These are phyloP conservation scores for Strigomonas galati DNA, from an alignment of 208 protist species.

Conservation along the genomic window DNA sequence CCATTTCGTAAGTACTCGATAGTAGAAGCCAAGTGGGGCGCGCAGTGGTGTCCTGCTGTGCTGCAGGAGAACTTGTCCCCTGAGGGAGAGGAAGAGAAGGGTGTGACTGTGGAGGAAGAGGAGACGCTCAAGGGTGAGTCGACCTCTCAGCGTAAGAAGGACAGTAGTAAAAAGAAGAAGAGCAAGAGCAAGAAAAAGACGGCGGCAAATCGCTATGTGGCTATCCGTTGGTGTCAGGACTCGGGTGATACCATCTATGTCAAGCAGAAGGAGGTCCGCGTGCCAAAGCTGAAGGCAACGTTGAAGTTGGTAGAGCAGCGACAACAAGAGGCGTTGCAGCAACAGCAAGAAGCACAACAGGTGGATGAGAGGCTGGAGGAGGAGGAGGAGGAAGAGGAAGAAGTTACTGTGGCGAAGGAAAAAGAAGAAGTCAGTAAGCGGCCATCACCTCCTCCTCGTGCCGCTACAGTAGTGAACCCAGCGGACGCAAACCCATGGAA, in stretches of 20 bases:
- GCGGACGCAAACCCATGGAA: not conserved
- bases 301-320: not conserved
- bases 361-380: not conserved
- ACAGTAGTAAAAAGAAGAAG: not conserved
- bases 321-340: not conserved
- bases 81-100: too few species aligned
- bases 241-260: not conserved
- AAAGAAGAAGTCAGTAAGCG: not conserved
- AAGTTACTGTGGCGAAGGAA: not conserved
- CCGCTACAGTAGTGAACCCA: not conserved
- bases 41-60: too few species aligned
- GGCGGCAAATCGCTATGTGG: not conserved
- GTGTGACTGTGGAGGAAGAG: too few species aligned
- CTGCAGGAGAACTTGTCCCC: too few species aligned
- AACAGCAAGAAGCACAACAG: not conserved
- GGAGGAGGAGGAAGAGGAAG: not conserved
- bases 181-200: not conserved
- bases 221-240: not conserved
- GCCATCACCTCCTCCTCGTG: not conserved
- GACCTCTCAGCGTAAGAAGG: too few species aligned
- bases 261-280: not conserved
- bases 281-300: not conserved
- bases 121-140: not conserved
- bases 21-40: too few species aligned
- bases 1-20: too few species aligned